Evolutionary conservation across 148 eudicot species (phyloP).

Genomic region (Suaeda aralocaspica): DNA sequence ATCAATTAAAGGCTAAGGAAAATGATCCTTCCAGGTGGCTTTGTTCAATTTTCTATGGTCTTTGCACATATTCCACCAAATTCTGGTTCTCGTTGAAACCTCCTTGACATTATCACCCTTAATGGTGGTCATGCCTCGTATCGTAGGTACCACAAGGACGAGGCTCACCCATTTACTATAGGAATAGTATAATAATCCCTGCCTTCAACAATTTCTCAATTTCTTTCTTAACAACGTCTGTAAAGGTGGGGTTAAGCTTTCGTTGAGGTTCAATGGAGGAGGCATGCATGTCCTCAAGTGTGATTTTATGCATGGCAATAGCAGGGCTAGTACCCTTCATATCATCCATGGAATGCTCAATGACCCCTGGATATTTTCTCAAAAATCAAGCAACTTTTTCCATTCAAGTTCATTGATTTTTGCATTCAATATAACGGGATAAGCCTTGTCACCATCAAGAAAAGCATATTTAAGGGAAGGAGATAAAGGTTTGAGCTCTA

Average conservation of each 20-base stretch:
- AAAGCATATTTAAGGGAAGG: too few relatives aligned
- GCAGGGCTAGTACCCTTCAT: neutral
- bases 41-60: neutral
- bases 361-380: neutral
- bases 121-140: neutral
- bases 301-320: neutral
- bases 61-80: neutral
- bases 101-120: neutral
- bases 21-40: neutral
- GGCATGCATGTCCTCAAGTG: neutral
- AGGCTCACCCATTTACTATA: slow-evolving; percentile 9
- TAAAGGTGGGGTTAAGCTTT: neutral
- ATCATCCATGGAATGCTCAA: neutral
- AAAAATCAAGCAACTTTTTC: neutral
- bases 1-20: neutral
- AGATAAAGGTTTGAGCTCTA: too few relatives aligned
- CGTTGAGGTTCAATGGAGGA: slow-evolving; percentile 2
- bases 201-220: neutral
- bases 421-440: too few relatives aligned
- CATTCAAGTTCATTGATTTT: too few relatives aligned
- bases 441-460: too few relatives aligned
- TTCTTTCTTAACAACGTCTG: neutral
- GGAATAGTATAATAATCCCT: neutral
- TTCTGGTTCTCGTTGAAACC: neutral
- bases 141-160: neutral